Conservation (phyloP, 306 rosid species). For the Gastrolobium villosum region DNA sequence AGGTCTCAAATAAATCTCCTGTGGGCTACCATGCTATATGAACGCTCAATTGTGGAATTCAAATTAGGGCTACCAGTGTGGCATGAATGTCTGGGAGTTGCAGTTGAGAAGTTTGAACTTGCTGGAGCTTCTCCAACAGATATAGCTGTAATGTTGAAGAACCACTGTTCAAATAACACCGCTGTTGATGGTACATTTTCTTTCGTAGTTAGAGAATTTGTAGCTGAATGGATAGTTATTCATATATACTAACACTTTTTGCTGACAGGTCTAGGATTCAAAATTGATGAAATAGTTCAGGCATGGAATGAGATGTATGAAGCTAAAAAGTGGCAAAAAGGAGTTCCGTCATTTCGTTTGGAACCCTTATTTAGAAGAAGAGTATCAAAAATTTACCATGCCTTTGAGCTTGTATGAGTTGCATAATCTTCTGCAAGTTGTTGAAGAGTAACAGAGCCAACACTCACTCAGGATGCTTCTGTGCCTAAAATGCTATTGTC, state of each 20-base stretch:
- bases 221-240: constrained; percentile 8
- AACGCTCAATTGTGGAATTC: constrained; percentile 84
- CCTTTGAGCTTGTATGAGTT: constrained; percentile 73
- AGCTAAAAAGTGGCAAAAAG: constrained; percentile 78
- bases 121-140: constrained; percentile 92
- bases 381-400: constrained; percentile 72
- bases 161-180: constrained; percentile 77
- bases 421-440: constrained; percentile 33
- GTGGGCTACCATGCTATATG: constrained; percentile 93
- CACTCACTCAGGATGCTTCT: constrained; percentile 41
- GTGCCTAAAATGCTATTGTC: constrained; percentile 46
- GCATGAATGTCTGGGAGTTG: constrained; percentile 78
- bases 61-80: constrained; percentile 76
- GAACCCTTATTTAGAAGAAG: constrained; percentile 84
- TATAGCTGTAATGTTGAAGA: constrained; percentile 82
- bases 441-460: constrained; percentile 36
- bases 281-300: constrained; percentile 84
- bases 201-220: neutral
- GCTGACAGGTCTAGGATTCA: constrained; percentile 75
- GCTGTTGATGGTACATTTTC: constrained; percentile 66
- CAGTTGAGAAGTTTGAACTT: constrained; percentile 83
- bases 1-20: constrained; percentile 82
- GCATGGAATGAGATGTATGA: constrained; percentile 94
- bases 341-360: constrained; percentile 83
- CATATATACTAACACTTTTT: constrained; percentile 29